A percentile compares a stretch with the other conserved stretches of the same genome.
These are phyloP conservation scores for Emericellopsis cladophorae DNA, from an alignment of 2,329 filamentous ascomycete genomes.

Conservation along the genomic window DNA sequence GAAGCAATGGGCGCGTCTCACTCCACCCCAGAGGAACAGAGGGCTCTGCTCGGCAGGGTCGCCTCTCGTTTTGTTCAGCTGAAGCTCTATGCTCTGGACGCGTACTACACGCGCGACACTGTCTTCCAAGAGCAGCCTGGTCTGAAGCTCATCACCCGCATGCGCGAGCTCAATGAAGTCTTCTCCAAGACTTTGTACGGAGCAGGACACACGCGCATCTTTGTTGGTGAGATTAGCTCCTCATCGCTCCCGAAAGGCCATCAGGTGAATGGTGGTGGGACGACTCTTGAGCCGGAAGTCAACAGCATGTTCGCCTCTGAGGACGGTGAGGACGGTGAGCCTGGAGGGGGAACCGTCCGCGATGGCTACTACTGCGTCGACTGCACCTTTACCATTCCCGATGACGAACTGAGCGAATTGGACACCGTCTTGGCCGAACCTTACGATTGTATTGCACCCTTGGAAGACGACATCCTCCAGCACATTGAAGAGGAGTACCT, in stretches of 20 bases:
- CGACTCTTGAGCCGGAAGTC: too few species aligned
- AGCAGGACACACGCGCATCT: conserved; percentile 7
- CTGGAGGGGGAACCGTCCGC: too few species aligned
- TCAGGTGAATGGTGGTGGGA: too few species aligned
- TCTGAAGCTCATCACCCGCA: conserved; percentile 22
- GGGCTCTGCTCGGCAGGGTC: conserved; percentile 19
- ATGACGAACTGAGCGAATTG: conserved; percentile 3
- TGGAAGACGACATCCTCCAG: too few species aligned
- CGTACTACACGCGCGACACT: conserved; percentile 3
- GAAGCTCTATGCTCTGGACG: conserved; percentile 19
- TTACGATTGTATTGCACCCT: neutral
- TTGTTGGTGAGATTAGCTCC: conserved; percentile 2
- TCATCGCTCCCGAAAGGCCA: too few species aligned
- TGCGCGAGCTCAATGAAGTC: conserved; percentile 21
- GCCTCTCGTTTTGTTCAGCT: conserved; percentile 10
- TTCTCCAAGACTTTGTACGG: conserved; percentile 17
- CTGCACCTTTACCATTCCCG: neutral
- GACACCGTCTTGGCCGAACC: neutral
- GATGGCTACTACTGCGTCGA: too few species aligned
- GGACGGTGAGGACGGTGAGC: too few species aligned
- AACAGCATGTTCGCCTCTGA: too few species aligned
- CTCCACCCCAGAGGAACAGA: conserved; percentile 14
- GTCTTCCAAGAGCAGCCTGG: conserved; percentile 13
- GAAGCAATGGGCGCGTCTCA: conserved; percentile 17
- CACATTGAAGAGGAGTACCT: conserved; percentile 2